Percentiles rank a stretch among this genome's conserved stretches.
phyloP scores from a whole-genome alignment of 192 early-diverging fungal species.

The Diversispora eburnea region DNA sequence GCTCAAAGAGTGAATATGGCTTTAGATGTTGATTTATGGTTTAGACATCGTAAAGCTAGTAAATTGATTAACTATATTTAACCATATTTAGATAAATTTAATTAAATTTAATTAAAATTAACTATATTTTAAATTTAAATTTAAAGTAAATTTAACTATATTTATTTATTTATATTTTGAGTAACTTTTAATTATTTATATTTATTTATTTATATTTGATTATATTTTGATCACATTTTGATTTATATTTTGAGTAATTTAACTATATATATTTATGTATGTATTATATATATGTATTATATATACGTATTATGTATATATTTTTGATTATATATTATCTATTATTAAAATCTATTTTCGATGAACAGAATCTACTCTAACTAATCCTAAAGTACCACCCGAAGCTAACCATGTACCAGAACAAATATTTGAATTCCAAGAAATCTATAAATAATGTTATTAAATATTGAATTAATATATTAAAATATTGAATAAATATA shows the following conservation, averaged over 20 bases:
- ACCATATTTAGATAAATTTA: too few relatives aligned
- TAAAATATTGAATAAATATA: not conserved
- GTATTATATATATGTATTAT: not conserved
- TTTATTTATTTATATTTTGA: too few relatives aligned
- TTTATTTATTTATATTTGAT: too few relatives aligned
- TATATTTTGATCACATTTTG: too few relatives aligned
- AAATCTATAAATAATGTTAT: slow-evolving; percentile 17
- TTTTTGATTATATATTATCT: too few relatives aligned
- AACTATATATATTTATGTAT: not conserved
- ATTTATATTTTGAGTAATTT: too few relatives aligned
- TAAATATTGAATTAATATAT: not conserved
- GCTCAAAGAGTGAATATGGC: not conserved
- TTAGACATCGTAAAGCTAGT: not conserved
- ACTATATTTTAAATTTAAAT: too few relatives aligned
- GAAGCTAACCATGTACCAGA: slow-evolving; percentile 33
- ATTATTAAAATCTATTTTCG: not conserved
- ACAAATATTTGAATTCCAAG: slow-evolving; percentile 32
- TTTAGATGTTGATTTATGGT: slow-evolving; percentile 13
- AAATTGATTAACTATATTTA: not conserved
- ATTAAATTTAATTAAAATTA: too few relatives aligned
- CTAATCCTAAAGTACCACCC: slow-evolving; percentile 33
- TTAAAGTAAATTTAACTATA: too few relatives aligned
- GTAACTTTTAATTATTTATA: too few relatives aligned
- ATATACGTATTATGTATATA: not conserved
- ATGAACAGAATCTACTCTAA: slow-evolving; percentile 32